phyloP scores from a whole-genome alignment of 2,329 filamentous ascomycete genomes.

The Phaeoacremonium minimum region DNA sequence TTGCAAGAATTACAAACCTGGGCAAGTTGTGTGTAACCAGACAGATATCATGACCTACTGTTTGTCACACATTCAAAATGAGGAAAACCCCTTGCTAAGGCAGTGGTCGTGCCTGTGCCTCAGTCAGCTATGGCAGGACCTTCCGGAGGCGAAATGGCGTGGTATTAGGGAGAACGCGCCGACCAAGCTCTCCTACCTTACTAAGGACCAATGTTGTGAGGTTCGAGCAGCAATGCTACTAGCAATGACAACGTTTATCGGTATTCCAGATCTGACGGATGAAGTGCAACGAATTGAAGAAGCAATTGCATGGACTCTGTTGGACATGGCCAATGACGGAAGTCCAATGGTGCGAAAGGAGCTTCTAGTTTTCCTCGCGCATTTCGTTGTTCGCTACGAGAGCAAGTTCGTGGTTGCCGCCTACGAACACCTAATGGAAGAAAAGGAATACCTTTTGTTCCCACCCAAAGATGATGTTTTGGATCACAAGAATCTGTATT shows the following conservation, averaged over 20 bases:
- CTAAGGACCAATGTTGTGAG: slow-evolving; percentile 83
- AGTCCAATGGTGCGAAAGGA: slow-evolving; percentile 93
- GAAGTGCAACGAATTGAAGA: slow-evolving; percentile 90
- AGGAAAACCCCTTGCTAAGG: slow-evolving; percentile 80
- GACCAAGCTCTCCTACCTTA: slow-evolving; percentile 72
- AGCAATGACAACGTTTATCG: slow-evolving; percentile 88
- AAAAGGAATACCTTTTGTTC: slow-evolving; percentile 63
- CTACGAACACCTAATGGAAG: slow-evolving; percentile 84
- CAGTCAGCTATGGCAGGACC: slow-evolving; percentile 89
- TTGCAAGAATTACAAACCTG: slow-evolving; percentile 89
- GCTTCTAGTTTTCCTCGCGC: slow-evolving; percentile 87
- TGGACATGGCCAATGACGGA: slow-evolving; percentile 90
- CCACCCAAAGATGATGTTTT: slow-evolving; percentile 51
- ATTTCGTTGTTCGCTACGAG: slow-evolving; percentile 85
- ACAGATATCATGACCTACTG: slow-evolving; percentile 89
- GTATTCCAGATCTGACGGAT: slow-evolving; percentile 87
- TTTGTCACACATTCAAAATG: slow-evolving; percentile 75
- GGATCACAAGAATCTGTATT: slow-evolving; percentile 53
- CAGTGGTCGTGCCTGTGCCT: slow-evolving; percentile 97
- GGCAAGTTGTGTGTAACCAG: slow-evolving; percentile 86
- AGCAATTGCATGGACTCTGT: slow-evolving; percentile 79
- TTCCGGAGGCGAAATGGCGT: slow-evolving; percentile 90
- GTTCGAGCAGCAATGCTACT: slow-evolving; percentile 91
- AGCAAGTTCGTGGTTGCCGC: slow-evolving; percentile 89
- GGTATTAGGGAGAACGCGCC: slow-evolving; percentile 89